Evolutionary conservation across 768 basidiomycete genomes (phyloP).

Genomic region (Sarcomyxa edulis): DNA sequence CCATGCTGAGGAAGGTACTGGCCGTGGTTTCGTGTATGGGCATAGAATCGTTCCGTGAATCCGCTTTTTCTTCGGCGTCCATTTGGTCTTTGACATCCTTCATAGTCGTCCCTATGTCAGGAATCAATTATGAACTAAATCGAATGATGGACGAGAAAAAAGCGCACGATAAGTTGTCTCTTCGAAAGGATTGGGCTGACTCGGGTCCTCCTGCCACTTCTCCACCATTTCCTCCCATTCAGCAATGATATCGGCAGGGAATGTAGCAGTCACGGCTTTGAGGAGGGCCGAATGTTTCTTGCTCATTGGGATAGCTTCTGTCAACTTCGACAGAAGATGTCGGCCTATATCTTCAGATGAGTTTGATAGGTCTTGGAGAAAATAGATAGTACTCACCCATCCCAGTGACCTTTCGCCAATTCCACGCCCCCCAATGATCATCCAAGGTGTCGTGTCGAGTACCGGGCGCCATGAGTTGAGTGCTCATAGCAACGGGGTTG

Average conservation of each 20-base stretch:
- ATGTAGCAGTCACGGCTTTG: neutral
- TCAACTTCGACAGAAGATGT: slow-evolving; percentile 1
- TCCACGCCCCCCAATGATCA: slow-evolving; percentile 19
- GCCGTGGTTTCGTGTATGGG: neutral
- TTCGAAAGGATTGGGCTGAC: slow-evolving; percentile 5
- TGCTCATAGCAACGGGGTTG: slow-evolving; percentile 21
- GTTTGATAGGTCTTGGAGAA: neutral
- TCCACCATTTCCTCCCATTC: slow-evolving; percentile 5
- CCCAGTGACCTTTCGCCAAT: slow-evolving; percentile 14
- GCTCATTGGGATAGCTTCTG: slow-evolving; percentile 1
- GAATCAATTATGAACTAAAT: neutral
- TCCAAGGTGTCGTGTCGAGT: slow-evolving; percentile 20
- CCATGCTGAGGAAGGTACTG: slow-evolving; percentile 4
- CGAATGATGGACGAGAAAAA: neutral
- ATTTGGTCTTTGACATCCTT: neutral
- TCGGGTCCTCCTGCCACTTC: slow-evolving; percentile 2
- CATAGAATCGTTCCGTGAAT: neutral
- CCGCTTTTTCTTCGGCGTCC: neutral
- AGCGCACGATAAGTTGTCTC: neutral
- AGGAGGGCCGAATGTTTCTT: neutral
- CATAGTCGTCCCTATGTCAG: slow-evolving; percentile 1
- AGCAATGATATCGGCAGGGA: neutral
- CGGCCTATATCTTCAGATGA: neutral
- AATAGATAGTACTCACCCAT: slow-evolving; percentile 5
- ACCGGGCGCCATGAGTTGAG: slow-evolving; percentile 23